These are phyloP conservation scores for Suhomyces taliae DNA, from an alignment of 1,139 yeast genomes.

Conservation along the genomic window DNA sequence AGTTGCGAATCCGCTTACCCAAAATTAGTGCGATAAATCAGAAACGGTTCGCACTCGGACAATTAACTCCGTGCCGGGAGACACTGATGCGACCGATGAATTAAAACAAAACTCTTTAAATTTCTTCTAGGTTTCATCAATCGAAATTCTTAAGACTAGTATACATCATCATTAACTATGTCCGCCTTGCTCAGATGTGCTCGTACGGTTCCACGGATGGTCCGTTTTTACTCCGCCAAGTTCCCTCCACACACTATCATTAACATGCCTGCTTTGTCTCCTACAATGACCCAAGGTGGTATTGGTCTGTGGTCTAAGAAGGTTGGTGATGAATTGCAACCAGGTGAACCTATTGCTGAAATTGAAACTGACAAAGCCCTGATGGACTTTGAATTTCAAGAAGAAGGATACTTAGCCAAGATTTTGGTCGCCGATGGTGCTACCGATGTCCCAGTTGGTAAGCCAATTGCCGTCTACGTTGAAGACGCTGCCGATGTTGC, in stretches of 20 bases:
- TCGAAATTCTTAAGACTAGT: conserved; percentile 2
- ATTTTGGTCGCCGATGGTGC: conserved; percentile 83
- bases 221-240: conserved; percentile 44
- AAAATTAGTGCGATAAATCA: not conserved
- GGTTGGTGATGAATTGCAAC: conserved; percentile 81
- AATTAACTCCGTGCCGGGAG: conserved; percentile 25
- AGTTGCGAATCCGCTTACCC: not conserved
- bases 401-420: conserved; percentile 94
- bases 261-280: conserved; percentile 92
- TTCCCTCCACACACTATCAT: conserved; percentile 72
- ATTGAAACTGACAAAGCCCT: conserved; percentile 98
- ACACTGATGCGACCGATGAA: conserved; percentile 24
- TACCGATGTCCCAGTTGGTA: conserved; percentile 87
- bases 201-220: conserved; percentile 18
- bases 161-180: conserved; percentile 8
- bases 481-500: conserved; percentile 82
- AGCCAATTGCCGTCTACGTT: conserved; percentile 95
- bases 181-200: conserved; percentile 13
- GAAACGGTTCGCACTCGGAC: conserved; percentile 14
- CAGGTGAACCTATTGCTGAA: conserved; percentile 95
- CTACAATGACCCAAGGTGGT: conserved; percentile 97
- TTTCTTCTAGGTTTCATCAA: conserved; percentile 6
- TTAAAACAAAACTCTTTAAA: conserved; percentile 6
- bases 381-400: conserved; percentile 99
- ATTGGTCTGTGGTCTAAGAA: conserved; percentile 85